A percentile compares a stretch with the other conserved stretches of the same genome.
phyloP scores from a whole-genome alignment of 1,139 yeast genomes.

The Geotrichum europaeum region DNA sequence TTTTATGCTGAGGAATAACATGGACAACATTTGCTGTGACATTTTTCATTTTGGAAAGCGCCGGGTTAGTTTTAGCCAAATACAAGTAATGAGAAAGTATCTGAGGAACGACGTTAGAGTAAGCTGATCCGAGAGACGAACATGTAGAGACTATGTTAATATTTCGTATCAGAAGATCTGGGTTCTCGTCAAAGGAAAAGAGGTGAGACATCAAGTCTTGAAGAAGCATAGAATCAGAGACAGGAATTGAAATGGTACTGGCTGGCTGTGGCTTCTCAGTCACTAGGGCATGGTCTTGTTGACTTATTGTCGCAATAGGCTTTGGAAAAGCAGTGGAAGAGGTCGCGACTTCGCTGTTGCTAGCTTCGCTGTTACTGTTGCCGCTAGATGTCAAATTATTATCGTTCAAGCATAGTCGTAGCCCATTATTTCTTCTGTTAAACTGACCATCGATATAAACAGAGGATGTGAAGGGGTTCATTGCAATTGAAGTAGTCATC shows the following conservation, averaged over 20 bases:
- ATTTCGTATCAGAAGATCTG: background rate
- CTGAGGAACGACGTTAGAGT: conserved; percentile 8
- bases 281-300: background rate
- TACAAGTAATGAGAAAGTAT: conserved; percentile 3
- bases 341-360: background rate
- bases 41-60: background rate
- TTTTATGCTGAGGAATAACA: conserved; percentile 12
- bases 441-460: background rate
- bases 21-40: conserved; percentile 12
- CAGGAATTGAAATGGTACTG: background rate
- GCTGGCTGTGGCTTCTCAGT: background rate
- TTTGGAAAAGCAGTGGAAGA: background rate
- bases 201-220: conserved; percentile 5
- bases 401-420: background rate
- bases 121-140: conserved; percentile 11
- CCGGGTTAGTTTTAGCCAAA: conserved; percentile 1
- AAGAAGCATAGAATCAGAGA: conserved; percentile 3
- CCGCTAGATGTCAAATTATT: background rate
- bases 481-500: conserved; percentile 2
- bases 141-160: conserved; percentile 10
- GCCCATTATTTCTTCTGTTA: background rate
- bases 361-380: background rate
- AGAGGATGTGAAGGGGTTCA: background rate
- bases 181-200: background rate
- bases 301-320: background rate